Evolutionary conservation across 1,139 yeast species (phyloP), one percentile per base, ranked within the genome.

Genomic region (Meyerozyma guilliermondii): DNA sequence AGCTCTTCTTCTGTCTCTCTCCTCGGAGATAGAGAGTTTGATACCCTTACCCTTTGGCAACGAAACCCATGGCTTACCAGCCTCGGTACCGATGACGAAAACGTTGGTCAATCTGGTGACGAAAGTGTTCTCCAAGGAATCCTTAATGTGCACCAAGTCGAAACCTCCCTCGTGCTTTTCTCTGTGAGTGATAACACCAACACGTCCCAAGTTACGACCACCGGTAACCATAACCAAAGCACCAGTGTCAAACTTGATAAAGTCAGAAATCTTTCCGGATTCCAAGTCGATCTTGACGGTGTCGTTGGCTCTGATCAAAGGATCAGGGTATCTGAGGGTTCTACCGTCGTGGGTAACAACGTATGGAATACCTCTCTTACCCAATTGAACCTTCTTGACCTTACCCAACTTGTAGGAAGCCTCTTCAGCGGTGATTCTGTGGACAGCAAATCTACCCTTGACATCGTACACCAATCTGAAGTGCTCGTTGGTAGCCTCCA

Each of bases 11-110:
- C 95, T 86, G 91, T 92, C 98, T 81, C 98, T 91, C 84, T 92
- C 98, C 80, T 92, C 98, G 68, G 98, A 80, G 72, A 91, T 89
- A 65, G 95, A 75, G 71, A 92, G 85, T 82, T 91, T 92, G 75
- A 92, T 87, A 87, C 98, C 98, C 85, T 92, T 92, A 81, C 98
- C 98, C 91, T 89, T 92, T 82, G 98, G 98, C 75, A 92, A 82
- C 54, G 97, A 88, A 71, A 92, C 83, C 82, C 83, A 81, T 68
- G 98, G 96, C 80, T 89, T 91, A 76, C 91, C 87, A 67, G 94
- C 94, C 79, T 91, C 97, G 40, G 57, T 54, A 79, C 98, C 98
- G 68, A 92, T 85, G 67, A 91, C 86, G 77, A 92, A 92, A 63
- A 92, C 96, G 85, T 92, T 92, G 63, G 84, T 71, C 68, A 91